Conservation (phyloP, 768 basidiomycete species). For the Lentinula guzmanii region DNA sequence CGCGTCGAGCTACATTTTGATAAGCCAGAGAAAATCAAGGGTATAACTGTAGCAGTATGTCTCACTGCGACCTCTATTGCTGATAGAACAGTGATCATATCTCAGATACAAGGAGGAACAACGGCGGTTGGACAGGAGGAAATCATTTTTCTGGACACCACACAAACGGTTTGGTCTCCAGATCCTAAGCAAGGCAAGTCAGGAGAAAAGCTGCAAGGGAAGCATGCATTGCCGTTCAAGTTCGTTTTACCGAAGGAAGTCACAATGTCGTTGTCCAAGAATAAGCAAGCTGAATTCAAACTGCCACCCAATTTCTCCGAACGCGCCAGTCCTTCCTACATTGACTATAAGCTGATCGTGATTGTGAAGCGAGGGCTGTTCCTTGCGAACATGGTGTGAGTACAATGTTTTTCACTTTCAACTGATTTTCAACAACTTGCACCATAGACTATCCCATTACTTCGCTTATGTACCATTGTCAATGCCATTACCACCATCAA, state of each 20-base stretch:
- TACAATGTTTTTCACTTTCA: neutral
- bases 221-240: conserved; percentile 41
- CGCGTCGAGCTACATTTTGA: conserved; percentile 43
- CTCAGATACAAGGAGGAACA: conserved; percentile 40
- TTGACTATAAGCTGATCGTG: conserved; percentile 49
- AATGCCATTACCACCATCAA: neutral
- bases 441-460: conserved; percentile 3
- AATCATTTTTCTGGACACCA: conserved; percentile 35
- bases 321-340: conserved; percentile 46
- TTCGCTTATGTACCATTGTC: conserved; percentile 7
- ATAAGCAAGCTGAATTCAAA: conserved; percentile 27
- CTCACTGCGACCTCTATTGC: neutral
- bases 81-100: neutral
- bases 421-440: neutral
- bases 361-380: conserved; percentile 44
- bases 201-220: conserved; percentile 35
- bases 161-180: conserved; percentile 36
- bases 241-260: conserved; percentile 40
- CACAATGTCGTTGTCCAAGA: conserved; percentile 27
- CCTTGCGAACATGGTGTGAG: conserved; percentile 44
- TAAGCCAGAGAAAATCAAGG: conserved; percentile 44
- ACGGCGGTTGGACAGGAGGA: conserved; percentile 55
- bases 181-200: conserved; percentile 18
- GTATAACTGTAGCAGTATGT: conserved; percentile 40
- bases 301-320: conserved; percentile 53